Percentiles rank a stretch among this genome's conserved stretches.
These are phyloP conservation scores for Cladosporium cucumerinum DNA, from an alignment of 2,329 filamentous ascomycete species.

Conservation along the genomic window DNA sequence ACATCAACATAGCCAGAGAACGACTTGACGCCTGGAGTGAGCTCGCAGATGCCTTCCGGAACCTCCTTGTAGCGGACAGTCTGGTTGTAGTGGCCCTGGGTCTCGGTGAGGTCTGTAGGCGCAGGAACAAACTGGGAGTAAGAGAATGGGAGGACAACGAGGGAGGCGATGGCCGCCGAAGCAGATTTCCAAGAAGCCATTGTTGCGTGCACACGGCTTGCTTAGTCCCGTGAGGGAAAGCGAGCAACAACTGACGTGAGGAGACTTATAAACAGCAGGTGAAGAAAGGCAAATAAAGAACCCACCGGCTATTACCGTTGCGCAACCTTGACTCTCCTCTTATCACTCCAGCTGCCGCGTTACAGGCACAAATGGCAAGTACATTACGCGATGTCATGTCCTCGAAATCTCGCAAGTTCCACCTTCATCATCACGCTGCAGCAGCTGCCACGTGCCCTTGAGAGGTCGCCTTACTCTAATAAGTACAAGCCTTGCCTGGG, in stretches of 20 bases:
- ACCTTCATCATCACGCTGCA: neutral
- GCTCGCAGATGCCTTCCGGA: conserved; percentile 54
- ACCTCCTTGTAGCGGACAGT: conserved; percentile 59
- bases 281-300: neutral
- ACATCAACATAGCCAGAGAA: conserved; percentile 57
- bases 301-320: neutral
- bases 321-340: neutral
- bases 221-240: neutral
- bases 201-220: neutral
- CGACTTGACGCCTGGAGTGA: conserved; percentile 54
- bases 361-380: neutral
- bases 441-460: neutral
- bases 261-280: neutral
- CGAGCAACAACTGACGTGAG: neutral
- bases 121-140: conserved; percentile 44
- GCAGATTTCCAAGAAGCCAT: neutral
- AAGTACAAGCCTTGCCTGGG: conserved; percentile 10
- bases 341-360: neutral
- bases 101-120: conserved; percentile 44
- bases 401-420: neutral
- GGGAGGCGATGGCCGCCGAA: neutral
- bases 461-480: neutral
- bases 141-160: neutral
- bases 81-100: conserved; percentile 46
- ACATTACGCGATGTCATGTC: conserved; percentile 3